Evolutionary conservation across 176 grass and related monocot genomes (phyloP), one percentile per base, ranked within the genome.

Genomic region (Cenchrus americanus): DNA sequence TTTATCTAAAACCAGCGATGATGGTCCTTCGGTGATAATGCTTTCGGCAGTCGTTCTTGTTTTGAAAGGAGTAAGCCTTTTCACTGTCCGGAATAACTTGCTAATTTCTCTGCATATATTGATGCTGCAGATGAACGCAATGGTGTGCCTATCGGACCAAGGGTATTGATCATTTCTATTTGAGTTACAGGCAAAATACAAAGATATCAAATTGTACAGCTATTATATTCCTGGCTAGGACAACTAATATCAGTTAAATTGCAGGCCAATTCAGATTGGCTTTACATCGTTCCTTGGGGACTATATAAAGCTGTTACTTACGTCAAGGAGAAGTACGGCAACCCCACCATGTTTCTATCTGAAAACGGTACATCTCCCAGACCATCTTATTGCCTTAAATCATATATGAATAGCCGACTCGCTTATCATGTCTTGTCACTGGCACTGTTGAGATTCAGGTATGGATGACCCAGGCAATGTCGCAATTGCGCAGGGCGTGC

Each of bases 281-380:
- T 94, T 21, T 94, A 94, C 75, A 94, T 91, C 19, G 88, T 94
- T 68, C 92, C 92, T 52, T 94, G 89, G 92, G 92, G 92, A 59
- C 83, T 91, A 11, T 94, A 94, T 54, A 94, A 89, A 72, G 92
- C 92, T 0, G 70, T 94, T 51, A 94, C 83, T 14, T 94, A 94
- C 65, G 80, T 94, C 12, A 94, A 91, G 70, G 86, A 89, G 80
- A 80, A 78, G 23, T 94, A 91, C 44, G 70, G 57, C 23, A 91
- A 89, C 55, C 92, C 89, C 14, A 79, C 80, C 3, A 75, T 94
- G 51, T 78, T 94, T n/a, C 73, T 94, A 8, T 82, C 89, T 32
- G 92, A 94, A 76, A 94, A 91, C 62, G 92, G 92, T 94, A 89
- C n/a, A 11, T 2, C 60, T 53, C 53, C 49, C 22, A 13, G 18